Percentiles rank a stretch among this genome's conserved stretches.
Conservation (phyloP, 139 green algal genomes). For the Trebouxia sp. region DNA sequence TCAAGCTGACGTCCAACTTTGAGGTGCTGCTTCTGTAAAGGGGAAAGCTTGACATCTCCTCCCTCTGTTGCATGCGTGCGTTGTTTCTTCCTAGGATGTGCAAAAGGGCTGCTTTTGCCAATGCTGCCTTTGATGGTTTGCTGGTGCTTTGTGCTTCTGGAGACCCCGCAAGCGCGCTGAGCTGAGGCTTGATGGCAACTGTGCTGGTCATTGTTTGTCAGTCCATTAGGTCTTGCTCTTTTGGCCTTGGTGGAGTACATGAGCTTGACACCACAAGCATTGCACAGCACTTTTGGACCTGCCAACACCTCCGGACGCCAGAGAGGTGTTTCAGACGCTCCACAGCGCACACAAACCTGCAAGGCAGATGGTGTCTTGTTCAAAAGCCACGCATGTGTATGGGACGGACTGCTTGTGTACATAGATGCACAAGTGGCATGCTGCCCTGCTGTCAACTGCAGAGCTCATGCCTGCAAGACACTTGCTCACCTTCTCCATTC, state of each 20-base stretch:
- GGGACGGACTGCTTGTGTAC: no score
- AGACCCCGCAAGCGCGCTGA: background rate
- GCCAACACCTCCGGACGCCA: background rate
- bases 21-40: background rate
- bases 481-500: no score
- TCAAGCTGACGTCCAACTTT: background rate
- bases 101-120: no score
- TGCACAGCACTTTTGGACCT: constrained; percentile 10
- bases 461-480: no score
- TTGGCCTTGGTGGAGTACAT: background rate
- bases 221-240: background rate
- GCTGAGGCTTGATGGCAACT: background rate
- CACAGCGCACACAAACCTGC: constrained; percentile 10
- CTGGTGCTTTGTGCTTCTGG: background rate
- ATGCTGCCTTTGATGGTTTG: background rate
- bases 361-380: no score
- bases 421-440: no score
- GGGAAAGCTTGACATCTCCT: background rate
- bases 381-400: no score
- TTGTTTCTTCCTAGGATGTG: no score
- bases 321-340: background rate
- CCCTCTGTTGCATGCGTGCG: background rate
- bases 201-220: no score
- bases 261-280: background rate
- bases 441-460: no score